Base-by-base conservation (phyloP, 768 basidiomycete species). In the Hygrophorus pudorinus region DNA sequence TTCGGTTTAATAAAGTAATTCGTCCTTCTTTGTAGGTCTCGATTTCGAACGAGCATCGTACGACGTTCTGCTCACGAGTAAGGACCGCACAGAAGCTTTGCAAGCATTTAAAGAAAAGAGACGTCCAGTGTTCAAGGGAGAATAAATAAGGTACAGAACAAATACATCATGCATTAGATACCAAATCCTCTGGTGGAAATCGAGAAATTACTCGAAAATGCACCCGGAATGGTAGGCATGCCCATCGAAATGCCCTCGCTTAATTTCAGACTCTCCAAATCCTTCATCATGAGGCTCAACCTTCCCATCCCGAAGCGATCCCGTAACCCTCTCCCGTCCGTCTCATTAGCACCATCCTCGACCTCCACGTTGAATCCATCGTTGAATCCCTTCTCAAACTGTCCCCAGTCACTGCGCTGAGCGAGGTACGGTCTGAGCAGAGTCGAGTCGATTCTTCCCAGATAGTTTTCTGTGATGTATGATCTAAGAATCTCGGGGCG, bases 401-500 rank as follows among this genome's bases (percentile, higher is more conserved):
- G 77, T 8, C 76, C 78, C 79, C 90, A 99, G 59, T 99, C 96
- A 51, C 82, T 85, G 39, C 96, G 78, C 54, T 91, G 80, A 31
- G 82, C 77, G 9, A 99, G 74, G 58, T 96, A 99, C 1, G 94
- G 96, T 48, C 84, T 81, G 31, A 99, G 75, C 11, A 98, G 73
- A 13, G 72, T 71, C 2, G 86, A 65, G 51, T 98, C 94, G 52
- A 99, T 92, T 13, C 90, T 77, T 7, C 91, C 91, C 11, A 99
- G 81, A 60, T 91, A 89, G 46, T 83, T 85, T 56, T 96, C 93
- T 8, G 84, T 87, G 60, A 98, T 91, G 66, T 96, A 98, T 3
- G 92, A 88, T 53, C 85, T 88, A 51, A 99, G 75, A 46, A 93
- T 88, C 50, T 97, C 92, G 5, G 94, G 93, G 43, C 84, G 88